Percentiles rank a stretch among this genome's conserved stretches.
These are phyloP conservation scores for Nicotiana undulata DNA, from an alignment of 257 asterid species.

Conservation along the genomic window DNA sequence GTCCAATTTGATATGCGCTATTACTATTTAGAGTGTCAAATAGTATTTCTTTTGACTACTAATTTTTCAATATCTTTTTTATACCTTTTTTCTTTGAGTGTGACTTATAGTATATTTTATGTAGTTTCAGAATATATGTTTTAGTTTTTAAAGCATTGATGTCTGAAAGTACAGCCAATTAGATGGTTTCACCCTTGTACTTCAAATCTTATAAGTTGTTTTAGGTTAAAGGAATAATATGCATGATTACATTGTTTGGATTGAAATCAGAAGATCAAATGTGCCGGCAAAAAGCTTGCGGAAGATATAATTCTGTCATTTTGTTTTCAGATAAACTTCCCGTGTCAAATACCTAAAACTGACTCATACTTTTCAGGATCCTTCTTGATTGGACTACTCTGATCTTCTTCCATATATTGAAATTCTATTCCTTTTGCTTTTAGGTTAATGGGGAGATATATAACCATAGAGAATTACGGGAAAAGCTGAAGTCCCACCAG, in stretches of 20 bases:
- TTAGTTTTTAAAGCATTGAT: neutral
- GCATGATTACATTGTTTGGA: neutral
- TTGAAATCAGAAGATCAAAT: neutral
- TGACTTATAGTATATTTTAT: neutral
- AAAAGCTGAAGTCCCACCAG: slow-evolving; percentile 58
- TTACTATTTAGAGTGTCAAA: neutral
- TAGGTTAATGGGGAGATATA: slow-evolving; percentile 99
- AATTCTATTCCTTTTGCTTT: slow-evolving; percentile 11
- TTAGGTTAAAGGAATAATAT: neutral
- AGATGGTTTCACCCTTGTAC: neutral
- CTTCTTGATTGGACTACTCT: neutral
- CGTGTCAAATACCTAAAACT: neutral
- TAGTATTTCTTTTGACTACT: neutral
- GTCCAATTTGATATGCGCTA: neutral
- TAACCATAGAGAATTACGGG: slow-evolving; percentile 76
- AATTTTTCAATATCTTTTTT: neutral
- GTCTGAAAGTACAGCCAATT: neutral
- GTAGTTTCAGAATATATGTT: too few relatives aligned
- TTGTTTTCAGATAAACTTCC: neutral
- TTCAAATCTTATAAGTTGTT: neutral
- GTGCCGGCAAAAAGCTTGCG: neutral
- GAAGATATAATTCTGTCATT: neutral
- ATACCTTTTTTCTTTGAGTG: neutral
- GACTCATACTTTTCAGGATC: neutral
- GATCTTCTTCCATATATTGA: slow-evolving; percentile 2